Percentiles rank a stretch among this genome's conserved stretches.
Conservation (phyloP, 2,329 filamentous ascomycete species). For the Pyrenochaeta sp. region DNA sequence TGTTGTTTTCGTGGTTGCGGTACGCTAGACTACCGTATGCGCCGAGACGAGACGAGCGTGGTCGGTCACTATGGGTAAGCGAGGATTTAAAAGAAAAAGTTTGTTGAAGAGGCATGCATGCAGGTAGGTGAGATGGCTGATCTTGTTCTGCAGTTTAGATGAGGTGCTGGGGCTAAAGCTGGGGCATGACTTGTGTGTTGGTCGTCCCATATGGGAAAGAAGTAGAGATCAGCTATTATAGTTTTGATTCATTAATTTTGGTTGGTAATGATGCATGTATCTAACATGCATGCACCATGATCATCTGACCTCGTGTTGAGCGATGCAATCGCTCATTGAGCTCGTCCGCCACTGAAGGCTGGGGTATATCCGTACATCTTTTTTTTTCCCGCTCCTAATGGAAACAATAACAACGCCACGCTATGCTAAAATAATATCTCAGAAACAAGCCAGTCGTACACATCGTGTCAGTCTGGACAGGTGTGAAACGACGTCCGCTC, state of each 20-base stretch:
- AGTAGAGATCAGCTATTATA: neutral
- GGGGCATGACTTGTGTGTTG: neutral
- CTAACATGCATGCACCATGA: slow-evolving; percentile 11
- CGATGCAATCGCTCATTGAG: slow-evolving; percentile 23
- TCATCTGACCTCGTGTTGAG: slow-evolving; percentile 36
- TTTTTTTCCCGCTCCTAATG: slow-evolving; percentile 16
- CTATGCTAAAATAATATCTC: slow-evolving; percentile 34
- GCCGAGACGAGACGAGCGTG: slow-evolving; percentile 10
- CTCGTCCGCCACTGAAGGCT: slow-evolving; percentile 33
- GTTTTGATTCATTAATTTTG: slow-evolving; percentile 1
- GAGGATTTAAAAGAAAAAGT: neutral
- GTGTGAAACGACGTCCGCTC: slow-evolving; percentile 16
- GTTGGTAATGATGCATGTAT: slow-evolving; percentile 6
- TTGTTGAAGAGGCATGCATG: slow-evolving; percentile 18
- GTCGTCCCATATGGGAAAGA: neutral
- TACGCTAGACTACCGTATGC: slow-evolving; percentile 15
- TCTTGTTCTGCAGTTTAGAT: slow-evolving; percentile 4
- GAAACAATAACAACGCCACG: slow-evolving; percentile 38
- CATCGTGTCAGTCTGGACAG: neutral
- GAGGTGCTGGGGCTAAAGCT: neutral
- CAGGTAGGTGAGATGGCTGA: slow-evolving; percentile 8
- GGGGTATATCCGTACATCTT: slow-evolving; percentile 39
- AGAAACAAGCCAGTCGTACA: slow-evolving; percentile 13
- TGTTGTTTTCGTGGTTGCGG: neutral
- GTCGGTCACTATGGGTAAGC: slow-evolving; percentile 2